These are phyloP conservation scores for Aristolochia californica DNA, from an alignment of 164 flowering plant species.

Conservation along the genomic window DNA sequence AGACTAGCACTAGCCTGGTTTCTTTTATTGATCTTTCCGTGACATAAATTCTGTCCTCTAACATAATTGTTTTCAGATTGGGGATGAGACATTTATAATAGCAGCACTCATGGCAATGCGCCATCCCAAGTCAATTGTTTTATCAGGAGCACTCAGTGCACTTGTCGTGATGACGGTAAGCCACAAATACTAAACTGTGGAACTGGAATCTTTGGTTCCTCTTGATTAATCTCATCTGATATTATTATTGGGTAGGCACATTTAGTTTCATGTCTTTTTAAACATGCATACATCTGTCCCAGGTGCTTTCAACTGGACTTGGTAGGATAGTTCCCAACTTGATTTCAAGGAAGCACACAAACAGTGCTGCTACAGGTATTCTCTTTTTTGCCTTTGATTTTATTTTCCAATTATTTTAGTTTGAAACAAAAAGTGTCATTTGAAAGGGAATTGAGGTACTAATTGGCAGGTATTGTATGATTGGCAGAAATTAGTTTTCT, in stretches of 20 bases:
- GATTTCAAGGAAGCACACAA: constrained; percentile 98
- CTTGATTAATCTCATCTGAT: too few species aligned
- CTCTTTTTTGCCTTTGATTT: not conserved
- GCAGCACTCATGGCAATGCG: constrained; percentile 99
- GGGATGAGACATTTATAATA: constrained; percentile 98
- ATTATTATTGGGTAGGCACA: too few species aligned
- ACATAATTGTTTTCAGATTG: constrained; percentile 47
- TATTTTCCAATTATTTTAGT: not conserved
- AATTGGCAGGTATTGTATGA: too few species aligned
- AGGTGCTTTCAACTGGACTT: constrained; percentile 97
- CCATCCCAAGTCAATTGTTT: constrained; percentile 91
- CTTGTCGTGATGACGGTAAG: constrained; percentile 97
- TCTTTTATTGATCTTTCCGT: constrained; percentile 1
- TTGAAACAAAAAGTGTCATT: not conserved
- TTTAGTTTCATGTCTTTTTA: not conserved
- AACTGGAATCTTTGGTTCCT: not conserved
- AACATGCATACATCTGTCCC: constrained; percentile 6
- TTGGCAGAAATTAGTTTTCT: too few species aligned
- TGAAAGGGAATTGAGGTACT: too few species aligned
- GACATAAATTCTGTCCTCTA: not conserved
- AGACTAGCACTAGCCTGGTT: not conserved
- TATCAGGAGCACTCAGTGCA: constrained; percentile 93
- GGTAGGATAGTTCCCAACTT: constrained; percentile 98
- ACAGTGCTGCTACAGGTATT: constrained; percentile 93
- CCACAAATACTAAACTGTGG: not conserved